Conservation (phyloP, 371 early-diverging fungal genomes). For the Mucor indicus region DNA sequence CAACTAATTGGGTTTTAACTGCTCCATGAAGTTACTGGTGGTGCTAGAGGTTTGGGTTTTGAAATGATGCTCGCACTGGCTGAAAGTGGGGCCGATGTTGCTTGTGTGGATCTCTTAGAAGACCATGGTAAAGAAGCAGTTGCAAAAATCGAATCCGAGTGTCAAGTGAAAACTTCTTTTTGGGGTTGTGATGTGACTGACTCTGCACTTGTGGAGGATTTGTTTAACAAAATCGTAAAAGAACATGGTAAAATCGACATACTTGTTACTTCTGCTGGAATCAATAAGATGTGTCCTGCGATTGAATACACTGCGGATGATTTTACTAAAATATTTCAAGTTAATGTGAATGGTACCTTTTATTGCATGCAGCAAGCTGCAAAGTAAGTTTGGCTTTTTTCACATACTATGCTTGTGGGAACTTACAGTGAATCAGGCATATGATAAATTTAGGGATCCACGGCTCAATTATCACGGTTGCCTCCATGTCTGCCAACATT, state of each 20-base stretch:
- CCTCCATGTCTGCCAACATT: slow-evolving; percentile 43
- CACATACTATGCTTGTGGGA: no score
- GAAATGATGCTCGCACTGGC: slow-evolving; percentile 45
- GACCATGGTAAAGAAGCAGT: slow-evolving; percentile 20
- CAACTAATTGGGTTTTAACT: not conserved
- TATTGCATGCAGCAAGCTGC: slow-evolving; percentile 39
- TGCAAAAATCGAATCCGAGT: slow-evolving; percentile 14
- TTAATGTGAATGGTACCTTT: slow-evolving; percentile 30
- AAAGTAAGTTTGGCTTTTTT: slow-evolving; percentile 1
- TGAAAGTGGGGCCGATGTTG: slow-evolving; percentile 38
- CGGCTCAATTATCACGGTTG: slow-evolving; percentile 41
- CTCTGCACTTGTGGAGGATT: slow-evolving; percentile 82
- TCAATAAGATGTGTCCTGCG: slow-evolving; percentile 15
- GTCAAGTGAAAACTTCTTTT: slow-evolving; percentile 24
- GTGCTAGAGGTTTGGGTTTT: slow-evolving; percentile 44
- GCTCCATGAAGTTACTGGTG: slow-evolving; percentile 31
- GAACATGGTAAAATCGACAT: slow-evolving; percentile 89
- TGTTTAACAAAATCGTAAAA: slow-evolving; percentile 53
- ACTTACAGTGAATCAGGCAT: no score
- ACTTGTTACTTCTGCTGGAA: slow-evolving; percentile 94
- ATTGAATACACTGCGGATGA: slow-evolving; percentile 16
- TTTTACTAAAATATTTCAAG: slow-evolving; percentile 20
- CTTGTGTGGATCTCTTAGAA: slow-evolving; percentile 31
- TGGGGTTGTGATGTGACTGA: slow-evolving; percentile 48
- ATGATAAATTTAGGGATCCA: slow-evolving; percentile 30